These are phyloP conservation scores for Phytophthora cryptogea DNA, from an alignment of 352 stramenopile species.

Conservation along the genomic window DNA sequence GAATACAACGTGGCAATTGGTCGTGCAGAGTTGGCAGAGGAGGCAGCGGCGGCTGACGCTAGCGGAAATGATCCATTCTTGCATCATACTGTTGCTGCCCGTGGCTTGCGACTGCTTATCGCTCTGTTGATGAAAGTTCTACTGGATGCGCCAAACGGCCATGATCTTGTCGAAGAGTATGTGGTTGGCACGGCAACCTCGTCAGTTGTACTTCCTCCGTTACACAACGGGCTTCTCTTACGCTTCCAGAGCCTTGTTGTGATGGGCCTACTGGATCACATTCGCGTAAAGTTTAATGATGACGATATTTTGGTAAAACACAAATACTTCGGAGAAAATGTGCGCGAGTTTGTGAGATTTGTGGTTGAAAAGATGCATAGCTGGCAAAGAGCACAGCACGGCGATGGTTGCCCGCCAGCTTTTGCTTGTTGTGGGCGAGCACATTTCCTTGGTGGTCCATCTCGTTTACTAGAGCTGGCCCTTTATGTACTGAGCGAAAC, in stretches of 20 bases:
- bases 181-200: slow-evolving; percentile 45
- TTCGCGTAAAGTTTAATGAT: slow-evolving; percentile 49
- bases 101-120: slow-evolving; percentile 52
- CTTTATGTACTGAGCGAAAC: slow-evolving; percentile 64
- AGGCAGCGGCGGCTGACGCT: slow-evolving; percentile 39
- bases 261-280: slow-evolving; percentile 54
- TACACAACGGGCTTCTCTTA: slow-evolving; percentile 54
- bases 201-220: slow-evolving; percentile 39
- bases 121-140: slow-evolving; percentile 57
- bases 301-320: slow-evolving; percentile 49
- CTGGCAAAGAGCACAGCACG: slow-evolving; percentile 72
- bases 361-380: slow-evolving; percentile 64
- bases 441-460: slow-evolving; percentile 60
- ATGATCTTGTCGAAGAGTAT: slow-evolving; percentile 52
- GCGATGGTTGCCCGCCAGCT: slow-evolving; percentile 51
- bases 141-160: slow-evolving; percentile 50
- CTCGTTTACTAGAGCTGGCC: slow-evolving; percentile 57
- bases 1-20: slow-evolving; percentile 43
- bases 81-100: slow-evolving; percentile 49
- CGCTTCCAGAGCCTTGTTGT: slow-evolving; percentile 62
- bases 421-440: slow-evolving; percentile 58
- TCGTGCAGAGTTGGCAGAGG: slow-evolving; percentile 46
- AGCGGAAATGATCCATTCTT: slow-evolving; percentile 58
- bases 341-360: slow-evolving; percentile 64
- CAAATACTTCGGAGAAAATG: slow-evolving; percentile 57